A percentile compares a stretch with the other conserved stretches of the same genome.
These are phyloP conservation scores for Gastrolobium bilobum DNA, from an alignment of 306 rosid species.

Conservation along the genomic window DNA sequence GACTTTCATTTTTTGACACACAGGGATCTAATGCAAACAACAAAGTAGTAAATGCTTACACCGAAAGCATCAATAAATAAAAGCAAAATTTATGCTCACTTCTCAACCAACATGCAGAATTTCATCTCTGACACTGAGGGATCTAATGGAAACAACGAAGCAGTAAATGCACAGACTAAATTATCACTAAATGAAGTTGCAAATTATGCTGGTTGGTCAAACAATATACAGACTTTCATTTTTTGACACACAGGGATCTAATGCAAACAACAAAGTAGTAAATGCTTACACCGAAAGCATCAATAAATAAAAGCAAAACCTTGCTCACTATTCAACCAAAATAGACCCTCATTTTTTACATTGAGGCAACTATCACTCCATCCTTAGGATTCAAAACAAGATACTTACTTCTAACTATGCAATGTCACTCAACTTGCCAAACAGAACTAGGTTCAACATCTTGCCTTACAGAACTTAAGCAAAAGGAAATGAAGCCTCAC, in stretches of 20 bases:
- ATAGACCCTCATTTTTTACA: slow-evolving; percentile 11
- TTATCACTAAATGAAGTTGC: slow-evolving; percentile 29
- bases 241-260: slow-evolving; percentile 10
- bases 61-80: slow-evolving; percentile 11
- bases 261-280: background rate
- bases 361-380: slow-evolving; percentile 16
- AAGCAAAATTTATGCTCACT: slow-evolving; percentile 30
- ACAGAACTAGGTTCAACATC: slow-evolving; percentile 34
- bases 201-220: slow-evolving; percentile 7
- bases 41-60: slow-evolving; percentile 12
- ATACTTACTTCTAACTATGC: slow-evolving; percentile 16
- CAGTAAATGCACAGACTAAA: slow-evolving; percentile 32
- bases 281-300: slow-evolving; percentile 20
- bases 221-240: slow-evolving; percentile 21
- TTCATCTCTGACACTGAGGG: slow-evolving; percentile 22
- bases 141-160: slow-evolving; percentile 23
- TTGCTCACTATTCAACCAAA: slow-evolving; percentile 24
- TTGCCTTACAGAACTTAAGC: slow-evolving; percentile 26
- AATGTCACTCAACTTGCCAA: slow-evolving; percentile 26
- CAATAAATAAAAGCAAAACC: slow-evolving; percentile 4
- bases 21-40: background rate
- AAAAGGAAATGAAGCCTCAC: slow-evolving; percentile 55
- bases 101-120: slow-evolving; percentile 33
- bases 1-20: slow-evolving; percentile 26
- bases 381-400: slow-evolving; percentile 33